Evolutionary conservation across 805 yeast species (phyloP).

Genomic region (Debaryomyces hansenii): DNA sequence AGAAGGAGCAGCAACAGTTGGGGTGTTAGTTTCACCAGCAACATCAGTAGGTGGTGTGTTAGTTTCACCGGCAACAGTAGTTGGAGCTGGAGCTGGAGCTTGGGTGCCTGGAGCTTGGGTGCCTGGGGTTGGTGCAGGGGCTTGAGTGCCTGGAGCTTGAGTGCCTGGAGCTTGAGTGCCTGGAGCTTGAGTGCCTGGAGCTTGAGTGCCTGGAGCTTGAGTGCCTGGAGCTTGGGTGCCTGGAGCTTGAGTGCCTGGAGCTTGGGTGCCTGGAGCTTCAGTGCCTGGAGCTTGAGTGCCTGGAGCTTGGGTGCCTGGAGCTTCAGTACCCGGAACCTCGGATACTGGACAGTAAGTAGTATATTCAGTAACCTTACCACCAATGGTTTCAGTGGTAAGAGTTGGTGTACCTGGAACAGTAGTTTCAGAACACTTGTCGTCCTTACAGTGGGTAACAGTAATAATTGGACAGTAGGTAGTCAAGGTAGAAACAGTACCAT

Average conservation of each 20-base stretch:
- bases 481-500: constrained; percentile 26
- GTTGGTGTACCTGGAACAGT: constrained; percentile 29
- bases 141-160: constrained; percentile 2
- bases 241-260: constrained; percentile 17
- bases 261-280: constrained; percentile 20
- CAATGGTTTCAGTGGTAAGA: constrained; percentile 25
- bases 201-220: constrained; percentile 15
- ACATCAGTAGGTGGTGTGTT: constrained; percentile 9
- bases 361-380: constrained; percentile 15
- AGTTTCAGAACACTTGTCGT: constrained; percentile 24
- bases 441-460: constrained; percentile 29
- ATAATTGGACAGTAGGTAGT: constrained; percentile 27
- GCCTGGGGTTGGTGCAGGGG: no score
- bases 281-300: no score
- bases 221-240: constrained; percentile 19
- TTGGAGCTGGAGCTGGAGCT: constrained; percentile 10
- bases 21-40: constrained; percentile 9
- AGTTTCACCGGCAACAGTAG: constrained; percentile 8
- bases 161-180: constrained; percentile 11
- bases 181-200: constrained; percentile 8
- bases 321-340: constrained; percentile 17
- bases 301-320: no score
- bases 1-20: constrained; percentile 4
- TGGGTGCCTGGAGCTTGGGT: constrained; percentile 11
- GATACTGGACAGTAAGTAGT: constrained; percentile 11